These are phyloP conservation scores for Oemleria cerasiformis DNA, from an alignment of 306 rosid species.

Conservation along the genomic window DNA sequence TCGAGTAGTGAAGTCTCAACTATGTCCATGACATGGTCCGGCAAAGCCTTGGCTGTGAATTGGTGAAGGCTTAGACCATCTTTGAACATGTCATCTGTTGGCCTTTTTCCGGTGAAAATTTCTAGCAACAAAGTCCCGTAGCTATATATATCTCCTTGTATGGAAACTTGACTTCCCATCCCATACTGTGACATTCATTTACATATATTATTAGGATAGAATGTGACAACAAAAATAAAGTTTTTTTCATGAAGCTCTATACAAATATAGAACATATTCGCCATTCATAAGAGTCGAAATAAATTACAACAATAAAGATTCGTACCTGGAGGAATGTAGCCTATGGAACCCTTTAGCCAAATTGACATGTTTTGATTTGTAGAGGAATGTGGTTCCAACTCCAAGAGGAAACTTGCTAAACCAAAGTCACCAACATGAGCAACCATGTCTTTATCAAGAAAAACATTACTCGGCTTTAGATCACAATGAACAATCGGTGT, in stretches of 20 bases:
- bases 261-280: no score
- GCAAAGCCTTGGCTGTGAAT: conserved; percentile 14
- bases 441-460: conserved; percentile 27
- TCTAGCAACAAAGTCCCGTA: conserved; percentile 31
- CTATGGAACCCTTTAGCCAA: background rate
- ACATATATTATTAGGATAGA: background rate
- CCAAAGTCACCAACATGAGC: no score
- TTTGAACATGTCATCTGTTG: conserved; percentile 20
- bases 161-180: conserved; percentile 29
- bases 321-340: conserved; percentile 33
- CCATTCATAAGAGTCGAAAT: no score
- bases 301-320: background rate
- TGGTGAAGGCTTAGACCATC: conserved; percentile 3
- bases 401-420: conserved; percentile 22
- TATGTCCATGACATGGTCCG: conserved; percentile 33
- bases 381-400: conserved; percentile 12
- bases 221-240: no score
- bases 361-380: conserved; percentile 1
- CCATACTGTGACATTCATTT: conserved; percentile 23
- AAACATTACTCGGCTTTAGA: conserved; percentile 17
- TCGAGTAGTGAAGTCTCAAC: conserved; percentile 31
- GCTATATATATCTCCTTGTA: background rate
- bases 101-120: conserved; percentile 25
- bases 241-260: no score
- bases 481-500: background rate